A percentile compares a stretch with the other conserved stretches of the same genome.
These are phyloP conservation scores for Eleusine indica DNA, from an alignment of 176 grass and related monocot genomes.

Conservation along the genomic window DNA sequence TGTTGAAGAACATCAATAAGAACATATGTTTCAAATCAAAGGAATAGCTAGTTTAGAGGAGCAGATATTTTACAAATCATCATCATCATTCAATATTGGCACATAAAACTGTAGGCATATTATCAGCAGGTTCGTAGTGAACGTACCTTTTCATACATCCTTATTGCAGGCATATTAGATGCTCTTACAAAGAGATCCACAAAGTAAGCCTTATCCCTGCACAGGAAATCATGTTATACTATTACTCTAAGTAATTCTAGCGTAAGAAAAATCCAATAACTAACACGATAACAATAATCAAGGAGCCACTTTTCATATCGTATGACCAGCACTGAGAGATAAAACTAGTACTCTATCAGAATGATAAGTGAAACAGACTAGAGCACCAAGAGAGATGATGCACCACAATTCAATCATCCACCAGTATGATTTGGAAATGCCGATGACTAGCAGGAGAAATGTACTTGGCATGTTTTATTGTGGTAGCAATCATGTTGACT, in stretches of 20 bases:
- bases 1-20: background rate
- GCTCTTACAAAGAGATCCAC: slow-evolving; percentile 99
- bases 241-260: background rate
- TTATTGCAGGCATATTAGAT: slow-evolving; percentile 92
- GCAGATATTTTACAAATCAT: background rate
- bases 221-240: slow-evolving; percentile 30
- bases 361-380: background rate
- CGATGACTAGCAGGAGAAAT: background rate
- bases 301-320: background rate
- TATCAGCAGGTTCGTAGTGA: background rate
- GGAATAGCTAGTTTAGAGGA: background rate
- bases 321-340: background rate
- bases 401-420: background rate
- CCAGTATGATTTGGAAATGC: background rate
- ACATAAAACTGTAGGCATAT: background rate
- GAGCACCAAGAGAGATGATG: background rate
- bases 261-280: background rate
- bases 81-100: slow-evolving; percentile 17
- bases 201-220: slow-evolving; percentile 98
- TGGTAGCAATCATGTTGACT: too few relatives aligned
- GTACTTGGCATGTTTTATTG: background rate
- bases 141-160: slow-evolving; percentile 98
- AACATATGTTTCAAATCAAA: background rate
- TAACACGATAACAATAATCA: background rate
- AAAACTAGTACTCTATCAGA: background rate